Conservation (phyloP, 2,329 filamentous ascomycete species). For the Xylariaceae sp. region DNA sequence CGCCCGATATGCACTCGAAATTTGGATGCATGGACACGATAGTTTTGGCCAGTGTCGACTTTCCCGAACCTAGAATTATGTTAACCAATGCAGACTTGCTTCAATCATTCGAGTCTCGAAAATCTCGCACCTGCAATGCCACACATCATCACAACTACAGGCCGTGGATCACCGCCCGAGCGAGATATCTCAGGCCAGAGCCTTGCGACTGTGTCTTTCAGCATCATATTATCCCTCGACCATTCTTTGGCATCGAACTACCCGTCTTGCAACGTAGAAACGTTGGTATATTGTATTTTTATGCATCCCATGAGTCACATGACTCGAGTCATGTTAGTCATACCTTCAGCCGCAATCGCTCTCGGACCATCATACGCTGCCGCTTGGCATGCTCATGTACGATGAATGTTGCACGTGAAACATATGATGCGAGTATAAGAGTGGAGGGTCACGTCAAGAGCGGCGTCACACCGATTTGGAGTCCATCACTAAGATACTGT, state of each 20-base stretch:
- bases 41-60: slow-evolving; percentile 28
- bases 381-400: too few relatives aligned
- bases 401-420: too few relatives aligned
- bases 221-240: slow-evolving; percentile 30
- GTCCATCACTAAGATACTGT: too few relatives aligned
- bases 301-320: background rate
- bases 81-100: background rate
- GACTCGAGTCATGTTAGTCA: too few relatives aligned
- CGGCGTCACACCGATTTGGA: too few relatives aligned
- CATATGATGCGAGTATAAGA: too few relatives aligned
- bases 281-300: background rate
- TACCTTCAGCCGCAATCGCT: too few relatives aligned
- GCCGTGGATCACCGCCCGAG: slow-evolving; percentile 16
- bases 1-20: slow-evolving; percentile 26
- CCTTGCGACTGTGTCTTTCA: slow-evolving; percentile 13
- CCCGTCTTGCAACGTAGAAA: background rate
- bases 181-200: slow-evolving; percentile 11
- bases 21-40: slow-evolving; percentile 19
- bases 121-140: slow-evolving; percentile 24
- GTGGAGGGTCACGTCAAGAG: too few relatives aligned
- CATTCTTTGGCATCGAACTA: background rate
- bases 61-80: slow-evolving; percentile 23
- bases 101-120: too few relatives aligned
- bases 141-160: slow-evolving; percentile 30
- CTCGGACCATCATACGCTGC: too few relatives aligned